Base-by-base conservation (phyloP, 1,139 yeast species). In the Taphrina communis region DNA sequence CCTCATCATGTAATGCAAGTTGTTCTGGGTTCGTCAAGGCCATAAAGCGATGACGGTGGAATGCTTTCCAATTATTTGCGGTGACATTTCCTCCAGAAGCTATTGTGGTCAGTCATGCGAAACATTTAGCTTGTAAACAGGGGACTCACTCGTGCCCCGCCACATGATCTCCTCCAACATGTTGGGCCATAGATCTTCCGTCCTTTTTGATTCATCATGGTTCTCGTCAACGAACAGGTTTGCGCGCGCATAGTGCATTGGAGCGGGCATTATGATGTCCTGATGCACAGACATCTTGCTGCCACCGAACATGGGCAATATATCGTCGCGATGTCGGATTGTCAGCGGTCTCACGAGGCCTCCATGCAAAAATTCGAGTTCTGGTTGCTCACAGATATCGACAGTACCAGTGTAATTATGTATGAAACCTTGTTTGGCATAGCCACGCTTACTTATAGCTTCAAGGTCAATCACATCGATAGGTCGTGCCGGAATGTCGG, bases 251-350 rank as follows among this genome's bases (percentile, higher is more conserved):
- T 53, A 53, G 21, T 53, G 58, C 58, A 53, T 53, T 17, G 73
- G 72, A 9, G 74, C 73, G 3, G 74, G 75, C 31, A 60, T 71
- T 6, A 72, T 57, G 41, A 73, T 71, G 59, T 73, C 74, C 42
- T 72, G 69, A 48, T 70, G 69, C n/a, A 72, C 66, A 31, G 70
- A 70, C 14, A 72, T 48, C 61, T 73, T 73, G 69, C 73, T 66
- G 21, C 72, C 72, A 21, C 74, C 70, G 48, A 73, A 73, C 5
- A 73, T 69, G 3, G 74, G 74, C 21, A 72, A 65, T 14, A 71
- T 69, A 14, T 72, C 70, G 3, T 67, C 46, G 19, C 57, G 59
- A 25, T 69, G 44, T 35, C 66, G 63, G 56, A 72, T 59, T 5
- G 68, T 25, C 50, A 70, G 72, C 3, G 74, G 74, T 1, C 72